Conservation (phyloP, 352 stramenopile genomes). For the Blastocystis sp. region DNA sequence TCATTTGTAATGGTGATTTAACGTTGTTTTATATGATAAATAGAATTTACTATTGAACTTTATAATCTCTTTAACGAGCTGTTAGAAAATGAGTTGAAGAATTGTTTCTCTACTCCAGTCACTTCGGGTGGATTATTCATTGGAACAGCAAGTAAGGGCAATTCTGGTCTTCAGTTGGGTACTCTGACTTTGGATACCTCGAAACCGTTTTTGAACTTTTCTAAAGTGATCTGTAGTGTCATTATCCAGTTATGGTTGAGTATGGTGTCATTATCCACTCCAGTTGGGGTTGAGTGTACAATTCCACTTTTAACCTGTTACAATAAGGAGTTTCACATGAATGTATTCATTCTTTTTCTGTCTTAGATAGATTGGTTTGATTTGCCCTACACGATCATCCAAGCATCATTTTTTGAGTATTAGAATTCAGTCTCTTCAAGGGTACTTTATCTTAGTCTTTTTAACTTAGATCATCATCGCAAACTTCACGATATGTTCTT, state of each 20-base stretch:
- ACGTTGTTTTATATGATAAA: neutral
- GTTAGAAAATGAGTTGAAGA: neutral
- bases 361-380: neutral
- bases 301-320: neutral
- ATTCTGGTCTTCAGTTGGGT: neutral
- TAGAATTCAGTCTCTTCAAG: neutral
- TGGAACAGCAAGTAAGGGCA: neutral
- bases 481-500: neutral
- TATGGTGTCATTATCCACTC: neutral
- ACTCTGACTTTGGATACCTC: neutral
- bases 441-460: neutral
- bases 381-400: neutral
- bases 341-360: neutral
- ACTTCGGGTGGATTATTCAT: constrained; percentile 10
- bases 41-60: constrained; percentile 7
- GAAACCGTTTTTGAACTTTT: neutral
- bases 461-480: neutral
- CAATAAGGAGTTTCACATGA: constrained; percentile 17
- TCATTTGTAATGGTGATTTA: neutral
- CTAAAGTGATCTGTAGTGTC: neutral
- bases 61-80: neutral
- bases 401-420: neutral
- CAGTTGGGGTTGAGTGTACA: neutral
- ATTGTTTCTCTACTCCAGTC: neutral
- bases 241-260: constrained; percentile 23